phyloP scores from a whole-genome alignment of 371 early-diverging fungal species.

The Mortierella sp. region DNA sequence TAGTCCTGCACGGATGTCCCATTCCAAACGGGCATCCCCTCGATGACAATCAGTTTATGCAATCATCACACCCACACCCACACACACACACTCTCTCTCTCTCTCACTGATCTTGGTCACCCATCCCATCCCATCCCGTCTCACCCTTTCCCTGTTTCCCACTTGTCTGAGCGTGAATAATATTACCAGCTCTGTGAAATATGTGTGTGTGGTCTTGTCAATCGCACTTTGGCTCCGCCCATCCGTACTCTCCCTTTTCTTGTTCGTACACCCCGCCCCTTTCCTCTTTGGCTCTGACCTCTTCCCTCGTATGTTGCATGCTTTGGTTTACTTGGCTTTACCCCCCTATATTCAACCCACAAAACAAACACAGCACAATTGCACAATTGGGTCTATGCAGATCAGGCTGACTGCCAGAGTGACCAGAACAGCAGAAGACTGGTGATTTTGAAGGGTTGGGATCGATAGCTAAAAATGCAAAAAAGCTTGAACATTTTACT shows the following conservation, averaged over 20 bases:
- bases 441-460: background rate
- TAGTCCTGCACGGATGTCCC: background rate
- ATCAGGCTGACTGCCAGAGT: background rate
- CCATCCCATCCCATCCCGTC: background rate
- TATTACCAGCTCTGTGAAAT: background rate
- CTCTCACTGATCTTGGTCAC: background rate
- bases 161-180: constrained; percentile 3
- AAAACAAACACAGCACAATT: background rate
- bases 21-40: background rate
- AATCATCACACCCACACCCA: background rate
- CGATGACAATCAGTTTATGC: background rate
- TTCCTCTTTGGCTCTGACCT: background rate
- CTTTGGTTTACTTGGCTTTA: background rate
- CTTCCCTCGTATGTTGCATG: background rate
- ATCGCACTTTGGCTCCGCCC: background rate
- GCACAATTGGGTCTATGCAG: background rate
- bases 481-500: background rate
- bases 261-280: background rate
- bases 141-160: background rate
- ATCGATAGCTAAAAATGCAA: background rate
- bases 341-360: background rate
- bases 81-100: background rate
- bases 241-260: background rate
- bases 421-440: background rate
- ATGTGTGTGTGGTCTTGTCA: background rate